A percentile compares a stretch with the other conserved stretches of the same genome.
Evolutionary conservation across 2,329 filamentous ascomycete species (phyloP).

Genomic region (Pestalotiopsis sp.): DNA sequence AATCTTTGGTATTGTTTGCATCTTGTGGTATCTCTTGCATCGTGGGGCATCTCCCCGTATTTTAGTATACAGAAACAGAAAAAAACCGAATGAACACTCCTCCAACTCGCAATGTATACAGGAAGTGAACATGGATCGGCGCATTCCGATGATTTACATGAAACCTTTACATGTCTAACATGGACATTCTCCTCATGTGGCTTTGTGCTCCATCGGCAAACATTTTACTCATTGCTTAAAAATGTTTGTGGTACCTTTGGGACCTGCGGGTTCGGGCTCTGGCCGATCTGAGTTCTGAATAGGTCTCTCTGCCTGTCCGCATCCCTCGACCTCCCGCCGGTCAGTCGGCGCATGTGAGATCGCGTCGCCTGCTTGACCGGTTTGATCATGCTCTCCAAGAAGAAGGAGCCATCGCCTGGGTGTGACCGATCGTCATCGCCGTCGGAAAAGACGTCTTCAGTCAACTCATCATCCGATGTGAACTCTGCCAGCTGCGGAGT

Average conservation of each 20-base stretch:
- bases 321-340: slow-evolving; percentile 52
- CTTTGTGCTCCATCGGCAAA: slow-evolving; percentile 1
- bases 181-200: not conserved
- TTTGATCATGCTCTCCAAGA: slow-evolving; percentile 63
- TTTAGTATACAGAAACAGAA: not conserved
- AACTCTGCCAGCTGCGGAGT: slow-evolving; percentile 61
- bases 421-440: slow-evolving; percentile 60
- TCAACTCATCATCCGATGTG: slow-evolving; percentile 75
- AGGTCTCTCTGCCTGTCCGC: slow-evolving; percentile 37
- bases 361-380: slow-evolving; percentile 59
- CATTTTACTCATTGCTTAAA: slow-evolving; percentile 12
- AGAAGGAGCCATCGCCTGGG: slow-evolving; percentile 50
- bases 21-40: not conserved
- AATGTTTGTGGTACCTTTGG: slow-evolving; percentile 41
- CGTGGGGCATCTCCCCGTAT: not conserved
- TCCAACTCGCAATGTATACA: not conserved
- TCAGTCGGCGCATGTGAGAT: slow-evolving; percentile 62
- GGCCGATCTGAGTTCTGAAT: slow-evolving; percentile 32
- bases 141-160: not conserved
- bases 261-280: slow-evolving; percentile 40
- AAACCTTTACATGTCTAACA: not conserved
- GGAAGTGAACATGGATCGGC: not conserved
- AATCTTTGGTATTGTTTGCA: not conserved
- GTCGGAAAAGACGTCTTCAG: slow-evolving; percentile 78
- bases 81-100: not conserved